A percentile compares a stretch with the other conserved stretches of the same genome.
These are phyloP conservation scores for Geosmithia flava DNA, from an alignment of 2,329 filamentous ascomycete genomes.

Conservation along the genomic window DNA sequence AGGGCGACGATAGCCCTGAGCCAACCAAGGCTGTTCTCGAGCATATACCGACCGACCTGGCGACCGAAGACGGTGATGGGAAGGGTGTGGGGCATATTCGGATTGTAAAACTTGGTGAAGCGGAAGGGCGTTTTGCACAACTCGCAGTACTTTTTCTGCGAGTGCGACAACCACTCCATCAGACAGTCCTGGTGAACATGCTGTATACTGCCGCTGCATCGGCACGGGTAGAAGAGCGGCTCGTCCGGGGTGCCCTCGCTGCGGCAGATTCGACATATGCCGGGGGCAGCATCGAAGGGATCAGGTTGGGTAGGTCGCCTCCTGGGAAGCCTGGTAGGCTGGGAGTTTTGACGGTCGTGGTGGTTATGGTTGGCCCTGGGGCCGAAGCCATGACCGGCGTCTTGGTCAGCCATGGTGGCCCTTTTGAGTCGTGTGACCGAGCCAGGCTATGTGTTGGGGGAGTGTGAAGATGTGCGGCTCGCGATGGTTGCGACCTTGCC, in stretches of 20 bases:
- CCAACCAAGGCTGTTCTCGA: slow-evolving; percentile 65
- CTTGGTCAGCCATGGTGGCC: not conserved
- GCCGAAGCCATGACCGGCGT: not conserved
- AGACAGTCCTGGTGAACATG: slow-evolving; percentile 95
- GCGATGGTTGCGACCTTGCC: not conserved
- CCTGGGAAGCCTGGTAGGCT: not conserved
- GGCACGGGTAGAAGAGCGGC: slow-evolving; percentile 93
- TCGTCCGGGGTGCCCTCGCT: slow-evolving; percentile 74
- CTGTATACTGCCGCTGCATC: slow-evolving; percentile 98
- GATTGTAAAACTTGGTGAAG: slow-evolving; percentile 95
- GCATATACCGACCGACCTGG: slow-evolving; percentile 61
- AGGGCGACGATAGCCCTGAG: slow-evolving; percentile 65
- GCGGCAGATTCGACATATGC: slow-evolving; percentile 95
- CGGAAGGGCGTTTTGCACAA: slow-evolving; percentile 97
- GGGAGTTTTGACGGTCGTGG: not conserved
- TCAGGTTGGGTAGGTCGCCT: not conserved
- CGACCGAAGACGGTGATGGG: slow-evolving; percentile 71
- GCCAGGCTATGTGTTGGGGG: not conserved
- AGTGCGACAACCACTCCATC: slow-evolving; percentile 98
- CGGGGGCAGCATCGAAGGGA: slow-evolving; percentile 23
- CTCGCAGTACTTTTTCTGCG: slow-evolving; percentile 98
- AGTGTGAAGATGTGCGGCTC: slow-evolving; percentile 2
- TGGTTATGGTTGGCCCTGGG: not conserved
- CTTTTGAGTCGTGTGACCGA: not conserved
- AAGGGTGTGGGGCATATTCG: slow-evolving; percentile 78